phyloP scores from a whole-genome alignment of 1,139 yeast genomes.

The Kurtzmaniella quercitrusa region DNA sequence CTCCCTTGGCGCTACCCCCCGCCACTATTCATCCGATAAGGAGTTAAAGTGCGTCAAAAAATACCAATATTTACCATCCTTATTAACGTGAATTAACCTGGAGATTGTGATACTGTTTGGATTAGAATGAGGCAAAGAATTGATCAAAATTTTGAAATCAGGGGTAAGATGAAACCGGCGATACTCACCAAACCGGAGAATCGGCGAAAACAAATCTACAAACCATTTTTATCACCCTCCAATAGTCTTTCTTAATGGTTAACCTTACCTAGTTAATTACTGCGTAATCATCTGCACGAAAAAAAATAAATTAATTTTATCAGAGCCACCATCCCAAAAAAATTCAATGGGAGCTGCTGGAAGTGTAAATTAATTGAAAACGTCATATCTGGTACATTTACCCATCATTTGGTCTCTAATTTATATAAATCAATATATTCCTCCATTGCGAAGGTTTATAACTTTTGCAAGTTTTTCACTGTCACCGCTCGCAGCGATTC shows the following conservation, averaged over 20 bases:
- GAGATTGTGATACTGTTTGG: too few relatives aligned
- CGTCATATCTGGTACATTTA: background rate
- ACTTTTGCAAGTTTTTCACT: background rate
- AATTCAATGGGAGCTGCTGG: background rate
- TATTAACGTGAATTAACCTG: too few relatives aligned
- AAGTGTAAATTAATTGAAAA: background rate
- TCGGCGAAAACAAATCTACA: too few relatives aligned
- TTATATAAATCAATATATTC: background rate
- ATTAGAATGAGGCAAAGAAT: too few relatives aligned
- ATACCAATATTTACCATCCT: too few relatives aligned
- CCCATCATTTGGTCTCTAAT: background rate
- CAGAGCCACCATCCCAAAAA: background rate
- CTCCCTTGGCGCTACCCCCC: too few relatives aligned
- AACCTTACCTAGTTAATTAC: background rate
- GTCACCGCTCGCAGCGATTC: constrained; percentile 3
- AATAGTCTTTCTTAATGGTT: background rate
- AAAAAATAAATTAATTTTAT: background rate
- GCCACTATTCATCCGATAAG: too few relatives aligned
- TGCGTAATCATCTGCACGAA: background rate
- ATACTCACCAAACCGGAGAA: too few relatives aligned
- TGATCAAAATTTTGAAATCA: too few relatives aligned
- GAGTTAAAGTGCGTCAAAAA: too few relatives aligned
- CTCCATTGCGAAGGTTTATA: background rate
- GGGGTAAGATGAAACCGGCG: too few relatives aligned
- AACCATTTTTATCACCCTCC: background rate